Percentiles rank a stretch among this genome's conserved stretches.
phyloP scores from a whole-genome alignment of 768 basidiomycete species.

The Boletellus ananiceps region DNA sequence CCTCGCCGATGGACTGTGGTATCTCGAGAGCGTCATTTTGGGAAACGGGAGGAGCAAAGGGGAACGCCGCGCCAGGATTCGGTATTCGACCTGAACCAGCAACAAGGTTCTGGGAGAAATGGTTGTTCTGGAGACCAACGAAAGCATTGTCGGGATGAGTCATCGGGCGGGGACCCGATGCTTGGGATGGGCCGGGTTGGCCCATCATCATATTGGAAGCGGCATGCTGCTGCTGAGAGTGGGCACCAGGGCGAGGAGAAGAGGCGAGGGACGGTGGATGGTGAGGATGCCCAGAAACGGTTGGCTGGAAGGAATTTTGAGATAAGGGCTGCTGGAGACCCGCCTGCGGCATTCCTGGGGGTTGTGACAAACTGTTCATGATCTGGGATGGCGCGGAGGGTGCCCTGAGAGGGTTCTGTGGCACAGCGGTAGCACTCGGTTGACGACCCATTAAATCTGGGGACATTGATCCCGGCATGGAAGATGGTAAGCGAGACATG shows the following conservation, averaged over 20 bases:
- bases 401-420: constrained; percentile 41
- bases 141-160: constrained; percentile 45
- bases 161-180: constrained; percentile 34
- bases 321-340: constrained; percentile 28
- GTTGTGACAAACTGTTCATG: constrained; percentile 43
- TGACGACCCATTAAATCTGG: constrained; percentile 44
- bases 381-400: constrained; percentile 43
- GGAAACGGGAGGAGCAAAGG: constrained; percentile 47
- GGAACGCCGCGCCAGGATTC: constrained; percentile 32
- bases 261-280: constrained; percentile 28
- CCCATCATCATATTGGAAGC: constrained; percentile 28
- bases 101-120: constrained; percentile 30
- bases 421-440: constrained; percentile 36
- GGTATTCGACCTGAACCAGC: constrained; percentile 35
- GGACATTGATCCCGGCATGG: constrained; percentile 36
- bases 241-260: constrained; percentile 28
- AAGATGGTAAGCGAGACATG: constrained; percentile 30
- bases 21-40: constrained; percentile 46
- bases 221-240: constrained; percentile 27
- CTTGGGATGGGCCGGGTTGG: constrained; percentile 29
- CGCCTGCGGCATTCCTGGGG: constrained; percentile 29
- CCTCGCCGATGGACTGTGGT: constrained; percentile 38
- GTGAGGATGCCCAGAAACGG: constrained; percentile 27
- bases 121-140: constrained; percentile 38
- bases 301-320: constrained; percentile 28